Conservation (phyloP, 768 basidiomycete genomes). For the Lentinula guzmanii region DNA sequence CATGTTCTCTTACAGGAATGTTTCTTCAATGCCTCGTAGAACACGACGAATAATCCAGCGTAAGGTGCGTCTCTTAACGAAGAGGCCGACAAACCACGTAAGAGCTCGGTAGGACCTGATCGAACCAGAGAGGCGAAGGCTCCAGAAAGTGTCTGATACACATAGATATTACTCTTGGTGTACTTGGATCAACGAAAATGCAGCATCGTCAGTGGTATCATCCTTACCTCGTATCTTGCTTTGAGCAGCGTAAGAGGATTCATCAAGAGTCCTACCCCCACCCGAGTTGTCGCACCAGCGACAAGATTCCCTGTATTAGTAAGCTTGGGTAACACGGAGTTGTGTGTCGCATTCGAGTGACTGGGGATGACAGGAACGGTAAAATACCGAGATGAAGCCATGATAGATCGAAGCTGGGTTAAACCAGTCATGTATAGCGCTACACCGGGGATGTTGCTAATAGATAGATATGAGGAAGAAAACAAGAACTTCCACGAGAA, state of each 20-base stretch:
- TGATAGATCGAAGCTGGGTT: constrained; percentile 70
- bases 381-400: constrained; percentile 74
- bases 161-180: constrained; percentile 71
- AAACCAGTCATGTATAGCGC: constrained; percentile 88
- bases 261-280: constrained; percentile 74
- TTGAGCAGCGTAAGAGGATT: constrained; percentile 92
- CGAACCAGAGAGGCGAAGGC: constrained; percentile 57
- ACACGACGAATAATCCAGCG: constrained; percentile 82
- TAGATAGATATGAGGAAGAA: constrained; percentile 3
- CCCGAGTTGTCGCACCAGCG: constrained; percentile 78
- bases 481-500: not conserved
- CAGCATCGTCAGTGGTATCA: not conserved
- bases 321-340: constrained; percentile 63
- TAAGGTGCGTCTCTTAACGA: constrained; percentile 94
- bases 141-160: constrained; percentile 54
- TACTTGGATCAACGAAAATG: not conserved
- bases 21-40: constrained; percentile 83
- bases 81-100: constrained; percentile 82
- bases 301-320: constrained; percentile 77
- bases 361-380: constrained; percentile 24
- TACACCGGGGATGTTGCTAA: constrained; percentile 88
- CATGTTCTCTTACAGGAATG: constrained; percentile 46
- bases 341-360: constrained; percentile 11
- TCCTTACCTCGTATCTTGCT: constrained; percentile 80
- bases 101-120: constrained; percentile 74